Evolutionary conservation across 2,329 filamentous ascomycete genomes (phyloP).

Genomic region (Massarina eburnea): DNA sequence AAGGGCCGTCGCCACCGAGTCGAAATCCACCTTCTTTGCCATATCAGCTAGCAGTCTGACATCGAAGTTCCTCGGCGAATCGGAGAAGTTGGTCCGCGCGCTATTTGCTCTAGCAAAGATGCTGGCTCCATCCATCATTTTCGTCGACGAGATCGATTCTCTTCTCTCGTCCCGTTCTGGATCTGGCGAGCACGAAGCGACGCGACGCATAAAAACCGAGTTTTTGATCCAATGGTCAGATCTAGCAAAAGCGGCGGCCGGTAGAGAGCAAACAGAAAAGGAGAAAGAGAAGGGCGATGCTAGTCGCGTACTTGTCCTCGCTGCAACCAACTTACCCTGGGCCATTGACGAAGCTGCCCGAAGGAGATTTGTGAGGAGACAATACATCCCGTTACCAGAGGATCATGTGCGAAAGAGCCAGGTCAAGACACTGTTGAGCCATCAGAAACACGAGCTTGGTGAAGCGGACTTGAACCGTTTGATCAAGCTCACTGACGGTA

Average conservation of each 20-base stretch:
- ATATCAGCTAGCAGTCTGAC: slow-evolving; percentile 94
- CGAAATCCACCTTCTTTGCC: slow-evolving; percentile 92
- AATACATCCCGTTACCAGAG: slow-evolving; percentile 95
- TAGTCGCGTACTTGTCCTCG: slow-evolving; percentile 85
- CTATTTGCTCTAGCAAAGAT: slow-evolving; percentile 87
- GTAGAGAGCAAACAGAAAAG: slow-evolving; percentile 68
- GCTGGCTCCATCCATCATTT: slow-evolving; percentile 93
- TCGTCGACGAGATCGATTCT: slow-evolving; percentile 97
- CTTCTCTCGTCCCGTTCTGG: slow-evolving; percentile 82
- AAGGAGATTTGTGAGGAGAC: slow-evolving; percentile 84
- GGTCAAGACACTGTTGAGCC: slow-evolving; percentile 74
- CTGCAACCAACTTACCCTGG: slow-evolving; percentile 95
- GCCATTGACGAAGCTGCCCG: slow-evolving; percentile 95
- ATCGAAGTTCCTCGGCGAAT: slow-evolving; percentile 94
- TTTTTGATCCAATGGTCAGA: slow-evolving; percentile 98
- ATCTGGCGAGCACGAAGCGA: slow-evolving; percentile 87
- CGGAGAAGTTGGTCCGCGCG: slow-evolving; percentile 91
- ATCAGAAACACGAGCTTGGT: slow-evolving; percentile 81
- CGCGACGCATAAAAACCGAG: slow-evolving; percentile 92
- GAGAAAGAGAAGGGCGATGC: slow-evolving; percentile 76
- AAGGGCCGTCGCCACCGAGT: slow-evolving; percentile 91
- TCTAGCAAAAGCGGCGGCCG: slow-evolving; percentile 86
- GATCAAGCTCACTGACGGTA: slow-evolving; percentile 83
- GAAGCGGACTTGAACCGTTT: slow-evolving; percentile 72
- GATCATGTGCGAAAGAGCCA: slow-evolving; percentile 77